These are phyloP conservation scores for Amoebophrya sp. DNA, from an alignment of 169 alveolate species.

Conservation along the genomic window DNA sequence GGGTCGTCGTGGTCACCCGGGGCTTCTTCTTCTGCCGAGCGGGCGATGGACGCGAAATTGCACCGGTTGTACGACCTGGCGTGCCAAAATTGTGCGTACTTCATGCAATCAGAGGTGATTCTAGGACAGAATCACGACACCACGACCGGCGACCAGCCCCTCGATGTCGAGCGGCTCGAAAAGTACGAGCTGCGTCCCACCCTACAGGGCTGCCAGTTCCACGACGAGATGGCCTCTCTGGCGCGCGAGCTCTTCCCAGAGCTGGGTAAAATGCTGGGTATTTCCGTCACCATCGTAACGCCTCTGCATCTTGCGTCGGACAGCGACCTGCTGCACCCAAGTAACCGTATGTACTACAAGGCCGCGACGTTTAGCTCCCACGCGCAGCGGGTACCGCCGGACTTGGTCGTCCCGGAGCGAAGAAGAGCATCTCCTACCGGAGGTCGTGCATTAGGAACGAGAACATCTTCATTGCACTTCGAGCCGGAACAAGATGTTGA, in stretches of 20 bases:
- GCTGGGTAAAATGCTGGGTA: background rate
- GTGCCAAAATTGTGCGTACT: background rate
- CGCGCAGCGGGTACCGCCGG: too few species aligned
- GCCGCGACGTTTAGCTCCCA: too few species aligned
- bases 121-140: background rate
- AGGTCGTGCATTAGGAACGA: too few species aligned
- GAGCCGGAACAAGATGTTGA: too few species aligned
- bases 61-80: background rate
- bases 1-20: too few species aligned
- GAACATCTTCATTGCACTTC: too few species aligned
- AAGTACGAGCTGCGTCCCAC: background rate
- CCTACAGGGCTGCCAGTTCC: background rate
- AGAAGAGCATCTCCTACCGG: too few species aligned
- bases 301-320: background rate
- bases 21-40: too few species aligned
- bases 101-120: background rate
- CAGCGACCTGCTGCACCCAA: background rate
- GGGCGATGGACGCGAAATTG: background rate
- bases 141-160: background rate
- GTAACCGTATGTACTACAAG: background rate
- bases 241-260: slow-evolving; percentile 7
- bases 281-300: background rate
- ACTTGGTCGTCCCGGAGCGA: too few species aligned
- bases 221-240: background rate
- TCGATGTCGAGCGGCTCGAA: background rate